Percentiles rank a stretch among this genome's conserved stretches.
These are phyloP conservation scores for Pterulicium gracile DNA, from an alignment of 1,284 basidiomycete genomes.

Conservation along the genomic window DNA sequence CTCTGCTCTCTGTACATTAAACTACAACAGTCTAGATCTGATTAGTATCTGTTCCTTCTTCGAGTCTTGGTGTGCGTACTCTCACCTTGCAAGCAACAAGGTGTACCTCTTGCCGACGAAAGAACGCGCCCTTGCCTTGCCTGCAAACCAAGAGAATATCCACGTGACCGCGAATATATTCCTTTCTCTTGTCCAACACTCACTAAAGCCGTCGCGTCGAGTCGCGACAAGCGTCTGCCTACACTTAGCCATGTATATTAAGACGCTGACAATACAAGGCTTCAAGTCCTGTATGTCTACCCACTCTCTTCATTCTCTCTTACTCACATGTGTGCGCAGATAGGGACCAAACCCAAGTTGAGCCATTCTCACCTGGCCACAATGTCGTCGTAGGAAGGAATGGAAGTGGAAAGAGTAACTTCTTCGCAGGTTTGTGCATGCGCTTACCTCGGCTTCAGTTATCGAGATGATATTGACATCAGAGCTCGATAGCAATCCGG, in stretches of 20 bases:
- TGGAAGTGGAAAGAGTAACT: constrained; percentile 94
- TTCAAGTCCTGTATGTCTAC: constrained; percentile 82
- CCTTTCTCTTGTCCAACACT: neutral
- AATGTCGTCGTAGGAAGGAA: constrained; percentile 94
- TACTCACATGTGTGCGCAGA: constrained; percentile 27
- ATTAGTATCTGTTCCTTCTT: too few species aligned
- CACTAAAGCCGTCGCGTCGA: neutral
- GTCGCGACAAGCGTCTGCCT: neutral
- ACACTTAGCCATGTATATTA: constrained; percentile 58
- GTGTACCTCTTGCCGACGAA: too few species aligned
- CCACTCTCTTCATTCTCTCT: constrained; percentile 4
- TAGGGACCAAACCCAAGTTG: constrained; percentile 74
- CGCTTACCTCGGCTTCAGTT: neutral
- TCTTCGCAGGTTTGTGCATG: constrained; percentile 72
- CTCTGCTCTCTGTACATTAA: too few species aligned
- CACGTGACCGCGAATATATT: constrained; percentile 1
- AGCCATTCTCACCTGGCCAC: constrained; percentile 75
- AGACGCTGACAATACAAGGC: constrained; percentile 89
- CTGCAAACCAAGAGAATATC: too few species aligned
- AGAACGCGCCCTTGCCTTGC: too few species aligned
- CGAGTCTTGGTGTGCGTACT: too few species aligned
- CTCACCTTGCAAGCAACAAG: too few species aligned
- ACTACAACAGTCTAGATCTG: too few species aligned
- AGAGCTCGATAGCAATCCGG: constrained; percentile 61
- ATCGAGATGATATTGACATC: neutral